These are phyloP conservation scores for Diophrys sp. DNA, from an alignment of 73 alveolate species.

Conservation along the genomic window DNA sequence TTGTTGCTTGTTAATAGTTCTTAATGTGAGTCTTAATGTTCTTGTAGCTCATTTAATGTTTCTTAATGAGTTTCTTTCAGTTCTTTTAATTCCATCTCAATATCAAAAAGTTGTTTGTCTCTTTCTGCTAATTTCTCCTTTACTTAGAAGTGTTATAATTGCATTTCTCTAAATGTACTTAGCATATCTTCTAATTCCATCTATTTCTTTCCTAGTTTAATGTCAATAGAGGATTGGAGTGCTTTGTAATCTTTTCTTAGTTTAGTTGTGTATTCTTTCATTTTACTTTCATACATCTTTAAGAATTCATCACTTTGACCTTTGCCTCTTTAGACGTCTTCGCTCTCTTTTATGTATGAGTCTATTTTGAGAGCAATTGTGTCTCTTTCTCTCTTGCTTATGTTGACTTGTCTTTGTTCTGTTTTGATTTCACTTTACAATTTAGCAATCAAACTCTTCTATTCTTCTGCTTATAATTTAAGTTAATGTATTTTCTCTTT, in stretches of 20 bases:
- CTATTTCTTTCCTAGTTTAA: not conserved
- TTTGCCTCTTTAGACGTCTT: not conserved
- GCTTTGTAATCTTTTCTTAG: not conserved
- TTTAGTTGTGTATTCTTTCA: not conserved
- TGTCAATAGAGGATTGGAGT: not conserved
- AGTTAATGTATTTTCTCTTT: not conserved
- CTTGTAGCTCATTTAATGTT: not conserved
- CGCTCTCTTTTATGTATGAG: not conserved
- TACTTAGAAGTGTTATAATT: too few species aligned
- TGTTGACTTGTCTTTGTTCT: not conserved
- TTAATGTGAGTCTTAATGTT: too few species aligned
- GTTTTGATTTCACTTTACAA: not conserved
- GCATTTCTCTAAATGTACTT: not conserved
- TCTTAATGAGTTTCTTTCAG: not conserved
- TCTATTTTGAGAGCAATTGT: not conserved
- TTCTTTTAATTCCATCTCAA: not conserved
- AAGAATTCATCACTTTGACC: not conserved
- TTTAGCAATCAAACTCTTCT: not conserved
- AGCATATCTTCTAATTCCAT: not conserved
- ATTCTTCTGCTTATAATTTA: not conserved
- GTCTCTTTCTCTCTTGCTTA: not conserved
- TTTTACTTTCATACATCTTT: not conserved
- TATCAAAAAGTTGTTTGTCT: not conserved
- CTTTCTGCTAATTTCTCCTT: not conserved
- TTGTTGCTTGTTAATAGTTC: not conserved